Evolutionary conservation across 2,329 filamentous ascomycete species (phyloP).

Genomic region (Colletotrichum neosansevieriae): DNA sequence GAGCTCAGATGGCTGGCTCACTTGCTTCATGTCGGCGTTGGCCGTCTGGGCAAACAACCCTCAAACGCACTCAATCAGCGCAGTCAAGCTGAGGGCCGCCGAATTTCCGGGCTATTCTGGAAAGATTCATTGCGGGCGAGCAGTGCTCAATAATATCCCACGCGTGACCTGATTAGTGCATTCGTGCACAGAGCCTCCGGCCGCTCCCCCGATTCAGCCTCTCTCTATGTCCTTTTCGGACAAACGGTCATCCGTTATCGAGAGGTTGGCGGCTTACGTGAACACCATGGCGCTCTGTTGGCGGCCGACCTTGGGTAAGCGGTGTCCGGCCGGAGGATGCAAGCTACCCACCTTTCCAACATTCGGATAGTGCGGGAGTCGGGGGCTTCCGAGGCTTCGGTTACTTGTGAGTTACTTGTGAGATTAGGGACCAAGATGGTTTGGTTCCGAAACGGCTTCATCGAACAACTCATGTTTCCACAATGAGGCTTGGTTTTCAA

Average conservation of each 20-base stretch:
- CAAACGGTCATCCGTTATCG: neutral
- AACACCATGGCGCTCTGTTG: conserved; percentile 16
- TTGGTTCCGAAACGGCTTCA: too few relatives aligned
- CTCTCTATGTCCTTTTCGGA: conserved; percentile 1
- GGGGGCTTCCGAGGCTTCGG: neutral
- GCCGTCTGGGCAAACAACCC: neutral
- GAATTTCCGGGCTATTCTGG: conserved; percentile 3
- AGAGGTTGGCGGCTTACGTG: conserved; percentile 1
- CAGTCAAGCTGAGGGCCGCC: neutral
- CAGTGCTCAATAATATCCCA: conserved; percentile 15
- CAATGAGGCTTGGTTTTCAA: too few relatives aligned
- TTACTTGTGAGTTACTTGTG: neutral
- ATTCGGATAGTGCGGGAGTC: conserved; percentile 4
- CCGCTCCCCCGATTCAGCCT: conserved; percentile 5
- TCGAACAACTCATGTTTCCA: too few relatives aligned
- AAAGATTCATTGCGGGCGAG: conserved; percentile 10
- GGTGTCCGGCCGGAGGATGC: neutral
- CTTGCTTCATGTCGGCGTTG: neutral
- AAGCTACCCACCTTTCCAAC: conserved; percentile 13
- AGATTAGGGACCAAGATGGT: conserved; percentile 2
- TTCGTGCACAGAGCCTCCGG: conserved; percentile 20
- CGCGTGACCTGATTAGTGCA: conserved; percentile 9
- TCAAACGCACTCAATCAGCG: conserved; percentile 15
- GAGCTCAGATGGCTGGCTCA: conserved; percentile 21
- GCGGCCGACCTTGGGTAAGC: conserved; percentile 10